Conservation (phyloP, 2,329 filamentous ascomycete genomes). For the Monosporascus sp. region DNA sequence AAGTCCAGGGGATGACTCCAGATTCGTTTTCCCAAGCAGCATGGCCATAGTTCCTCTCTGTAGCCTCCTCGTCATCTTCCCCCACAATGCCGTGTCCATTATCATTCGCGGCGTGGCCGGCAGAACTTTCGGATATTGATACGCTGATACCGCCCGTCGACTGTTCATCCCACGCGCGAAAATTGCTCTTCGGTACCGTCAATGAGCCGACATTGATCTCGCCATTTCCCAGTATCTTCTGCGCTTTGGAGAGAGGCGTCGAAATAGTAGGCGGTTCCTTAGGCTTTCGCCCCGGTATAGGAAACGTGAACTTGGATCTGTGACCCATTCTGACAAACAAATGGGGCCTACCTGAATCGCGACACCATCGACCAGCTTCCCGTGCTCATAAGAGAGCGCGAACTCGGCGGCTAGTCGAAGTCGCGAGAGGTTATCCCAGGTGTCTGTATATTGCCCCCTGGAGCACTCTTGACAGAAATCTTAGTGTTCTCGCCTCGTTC, state of each 20-base stretch:
- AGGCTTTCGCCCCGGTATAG: slow-evolving; percentile 40
- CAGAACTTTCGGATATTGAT: slow-evolving; percentile 37
- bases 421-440: no score
- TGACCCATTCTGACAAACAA: slow-evolving; percentile 30
- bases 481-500: neutral
- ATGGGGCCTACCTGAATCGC: slow-evolving; percentile 1
- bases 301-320: slow-evolving; percentile 43
- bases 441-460: neutral
- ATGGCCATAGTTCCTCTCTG: slow-evolving; percentile 20
- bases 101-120: slow-evolving; percentile 26
- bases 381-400: neutral
- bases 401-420: neutral
- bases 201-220: slow-evolving; percentile 37
- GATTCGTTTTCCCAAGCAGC: slow-evolving; percentile 44
- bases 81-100: slow-evolving; percentile 20
- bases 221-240: slow-evolving; percentile 44
- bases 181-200: slow-evolving; percentile 9
- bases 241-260: slow-evolving; percentile 45
- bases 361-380: neutral
- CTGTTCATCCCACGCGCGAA: slow-evolving; percentile 35
- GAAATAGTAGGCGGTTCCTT: slow-evolving; percentile 31
- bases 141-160: slow-evolving; percentile 42
- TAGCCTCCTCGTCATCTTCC: slow-evolving; percentile 17
- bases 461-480: neutral
- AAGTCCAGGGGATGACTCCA: slow-evolving; percentile 35